Evolutionary conservation across 768 basidiomycete genomes (phyloP).

Genomic region (Rhizopogon sp.): DNA sequence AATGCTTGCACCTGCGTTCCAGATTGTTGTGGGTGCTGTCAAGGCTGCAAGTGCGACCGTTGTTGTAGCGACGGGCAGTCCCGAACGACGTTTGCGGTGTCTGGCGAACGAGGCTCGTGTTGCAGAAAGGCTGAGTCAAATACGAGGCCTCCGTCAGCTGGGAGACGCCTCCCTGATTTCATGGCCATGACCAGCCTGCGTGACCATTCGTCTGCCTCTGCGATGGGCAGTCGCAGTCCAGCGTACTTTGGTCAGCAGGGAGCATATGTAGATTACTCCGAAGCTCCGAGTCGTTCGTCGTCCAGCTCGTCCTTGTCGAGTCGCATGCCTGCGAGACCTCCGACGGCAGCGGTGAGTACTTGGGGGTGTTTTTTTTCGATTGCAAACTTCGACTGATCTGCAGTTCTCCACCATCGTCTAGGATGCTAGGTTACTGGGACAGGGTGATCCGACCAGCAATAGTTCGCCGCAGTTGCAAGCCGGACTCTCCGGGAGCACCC

Average conservation of each 20-base stretch:
- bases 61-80: constrained; percentile 16
- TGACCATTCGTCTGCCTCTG: constrained; percentile 21
- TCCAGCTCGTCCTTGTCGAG: constrained; percentile 28
- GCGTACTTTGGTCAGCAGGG: constrained; percentile 21
- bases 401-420: constrained; percentile 12
- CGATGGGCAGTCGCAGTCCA: constrained; percentile 12
- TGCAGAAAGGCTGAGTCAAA: constrained; percentile 11
- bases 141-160: constrained; percentile 2
- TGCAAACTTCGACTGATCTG: neutral
- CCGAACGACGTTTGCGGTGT: constrained; percentile 23
- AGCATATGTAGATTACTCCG: constrained; percentile 16
- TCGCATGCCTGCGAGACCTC: constrained; percentile 26
- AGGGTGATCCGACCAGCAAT: constrained; percentile 4
- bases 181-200: constrained; percentile 27
- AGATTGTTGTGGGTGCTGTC: constrained; percentile 26
- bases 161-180: constrained; percentile 25
- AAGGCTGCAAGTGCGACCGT: constrained; percentile 24
- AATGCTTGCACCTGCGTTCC: constrained; percentile 29
- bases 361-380: neutral
- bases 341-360: constrained; percentile 21
- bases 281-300: constrained; percentile 26
- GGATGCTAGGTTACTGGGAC: constrained; percentile 18
- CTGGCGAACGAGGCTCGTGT: constrained; percentile 29
- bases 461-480: constrained; percentile 16
- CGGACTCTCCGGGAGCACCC: constrained; percentile 10